Evolutionary conservation across 495 filamentous ascomycete genomes (phyloP).

Genomic region (Xylaria palmicola): DNA sequence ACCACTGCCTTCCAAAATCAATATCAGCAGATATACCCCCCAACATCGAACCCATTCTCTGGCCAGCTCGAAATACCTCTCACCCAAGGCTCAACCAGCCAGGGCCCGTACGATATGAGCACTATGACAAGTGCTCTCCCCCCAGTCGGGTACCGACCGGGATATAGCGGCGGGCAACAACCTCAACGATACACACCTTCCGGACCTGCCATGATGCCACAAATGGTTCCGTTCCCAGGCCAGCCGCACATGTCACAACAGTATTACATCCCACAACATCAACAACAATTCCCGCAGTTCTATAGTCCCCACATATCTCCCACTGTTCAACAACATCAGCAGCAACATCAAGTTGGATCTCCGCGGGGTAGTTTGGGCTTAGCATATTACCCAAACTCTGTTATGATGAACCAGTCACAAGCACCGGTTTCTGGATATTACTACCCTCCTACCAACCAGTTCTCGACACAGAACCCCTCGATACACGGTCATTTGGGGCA

Average conservation of each 20-base stretch:
- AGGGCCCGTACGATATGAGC: constrained; percentile 42
- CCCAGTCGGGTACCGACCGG: constrained; percentile 33
- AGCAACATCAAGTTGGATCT: constrained; percentile 31
- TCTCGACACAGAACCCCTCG: constrained; percentile 24
- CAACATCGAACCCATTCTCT: constrained; percentile 35
- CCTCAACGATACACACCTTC: constrained; percentile 43
- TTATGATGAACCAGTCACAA: constrained; percentile 39
- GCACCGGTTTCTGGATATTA: constrained; percentile 38
- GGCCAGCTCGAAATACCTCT: constrained; percentile 40
- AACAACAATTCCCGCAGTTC: constrained; percentile 37
- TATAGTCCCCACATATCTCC: constrained; percentile 36
- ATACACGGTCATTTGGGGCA: constrained; percentile 32
- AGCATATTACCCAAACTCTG: constrained; percentile 37
- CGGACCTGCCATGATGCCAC: constrained; percentile 41
- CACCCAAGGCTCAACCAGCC: constrained; percentile 27
- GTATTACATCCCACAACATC: constrained; percentile 44
- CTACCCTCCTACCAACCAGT: constrained; percentile 35
- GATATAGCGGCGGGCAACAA: constrained; percentile 32
- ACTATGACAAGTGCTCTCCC: constrained; percentile 41
- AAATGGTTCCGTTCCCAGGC: constrained; percentile 44
- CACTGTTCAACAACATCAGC: constrained; percentile 24
- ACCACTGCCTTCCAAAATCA: constrained; percentile 28
- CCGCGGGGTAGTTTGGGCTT: constrained; percentile 33
- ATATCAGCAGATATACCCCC: constrained; percentile 34
- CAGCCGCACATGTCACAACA: constrained; percentile 36